A percentile compares a stretch with the other conserved stretches of the same genome.
These are phyloP conservation scores for Fragosphaeria purpurea DNA, from an alignment of 2,329 filamentous ascomycete genomes.

Conservation along the genomic window DNA sequence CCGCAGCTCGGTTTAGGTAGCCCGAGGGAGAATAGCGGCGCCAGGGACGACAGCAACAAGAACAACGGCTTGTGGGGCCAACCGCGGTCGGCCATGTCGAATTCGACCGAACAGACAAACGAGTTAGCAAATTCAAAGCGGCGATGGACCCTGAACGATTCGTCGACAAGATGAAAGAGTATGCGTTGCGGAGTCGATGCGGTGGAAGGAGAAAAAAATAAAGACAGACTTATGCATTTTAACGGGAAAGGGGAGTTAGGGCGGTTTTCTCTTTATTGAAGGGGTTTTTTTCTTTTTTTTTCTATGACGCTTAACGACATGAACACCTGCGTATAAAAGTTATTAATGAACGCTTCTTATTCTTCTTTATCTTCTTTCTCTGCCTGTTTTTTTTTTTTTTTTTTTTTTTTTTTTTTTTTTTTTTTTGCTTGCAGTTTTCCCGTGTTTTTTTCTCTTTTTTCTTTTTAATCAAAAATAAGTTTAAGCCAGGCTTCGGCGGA, in stretches of 20 bases:
- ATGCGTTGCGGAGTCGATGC: too few relatives aligned
- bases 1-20: constrained; percentile 1
- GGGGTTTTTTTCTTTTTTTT: too few relatives aligned
- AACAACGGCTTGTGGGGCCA: constrained; percentile 28
- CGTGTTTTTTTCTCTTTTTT: background rate
- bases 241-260: too few relatives aligned
- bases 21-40: background rate
- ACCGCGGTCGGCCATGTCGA: constrained; percentile 16
- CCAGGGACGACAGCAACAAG: background rate
- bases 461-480: background rate
- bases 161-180: too few relatives aligned
- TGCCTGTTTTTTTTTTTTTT: background rate
- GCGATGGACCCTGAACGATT: constrained; percentile 46
- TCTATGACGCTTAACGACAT: too few relatives aligned
- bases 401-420: background rate
- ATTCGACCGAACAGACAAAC: constrained; percentile 27
- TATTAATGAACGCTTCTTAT: too few relatives aligned
- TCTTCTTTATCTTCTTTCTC: too few relatives aligned
- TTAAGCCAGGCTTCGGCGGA: too few relatives aligned
- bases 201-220: too few relatives aligned
- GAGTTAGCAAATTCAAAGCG: constrained; percentile 39
- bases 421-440: background rate
- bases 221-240: too few relatives aligned
- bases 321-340: too few relatives aligned
- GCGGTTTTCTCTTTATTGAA: too few relatives aligned